Conservation (phyloP, 768 basidiomycete species). For the Hygrophoropsis aurantiaca region DNA sequence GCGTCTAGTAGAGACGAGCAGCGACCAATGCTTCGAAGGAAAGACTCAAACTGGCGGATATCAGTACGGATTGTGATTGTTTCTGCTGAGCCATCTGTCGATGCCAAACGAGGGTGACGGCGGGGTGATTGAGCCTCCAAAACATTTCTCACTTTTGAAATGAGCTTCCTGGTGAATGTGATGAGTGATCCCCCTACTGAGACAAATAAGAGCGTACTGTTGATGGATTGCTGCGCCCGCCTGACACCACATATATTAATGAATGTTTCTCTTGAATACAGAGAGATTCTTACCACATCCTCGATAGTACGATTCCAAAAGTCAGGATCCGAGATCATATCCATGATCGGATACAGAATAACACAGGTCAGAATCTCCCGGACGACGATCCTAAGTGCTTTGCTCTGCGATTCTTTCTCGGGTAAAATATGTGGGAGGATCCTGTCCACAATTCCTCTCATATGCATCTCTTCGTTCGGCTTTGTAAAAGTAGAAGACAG, state of each 20-base stretch:
- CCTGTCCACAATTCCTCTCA: conserved; percentile 67
- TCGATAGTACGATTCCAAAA: conserved; percentile 96
- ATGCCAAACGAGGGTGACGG: conserved; percentile 41
- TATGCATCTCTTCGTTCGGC: conserved; percentile 87
- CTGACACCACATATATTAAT: conserved; percentile 28
- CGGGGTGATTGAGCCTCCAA: conserved; percentile 77
- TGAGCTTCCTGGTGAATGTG: conserved; percentile 66
- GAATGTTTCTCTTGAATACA: conserved; percentile 2
- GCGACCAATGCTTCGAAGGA: conserved; percentile 80
- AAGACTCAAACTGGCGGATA: conserved; percentile 84
- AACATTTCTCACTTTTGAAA: conserved; percentile 83
- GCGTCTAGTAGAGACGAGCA: conserved; percentile 87
- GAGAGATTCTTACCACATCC: conserved; percentile 68
- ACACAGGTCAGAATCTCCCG: conserved; percentile 83
- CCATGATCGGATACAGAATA: conserved; percentile 83
- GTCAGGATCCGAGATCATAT: conserved; percentile 93
- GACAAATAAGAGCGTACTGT: conserved; percentile 44
- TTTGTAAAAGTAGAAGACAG: conserved; percentile 86
- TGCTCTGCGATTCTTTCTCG: conserved; percentile 69
- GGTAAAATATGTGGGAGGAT: conserved; percentile 76
- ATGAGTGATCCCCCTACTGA: background rate
- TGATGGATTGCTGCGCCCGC: conserved; percentile 72
- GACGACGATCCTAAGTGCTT: conserved; percentile 67
- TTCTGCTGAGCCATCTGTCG: conserved; percentile 51
- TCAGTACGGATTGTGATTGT: conserved; percentile 82